Evolutionary conservation across 768 basidiomycete species (phyloP), one percentile per base, ranked within the genome.

Genomic region (Neoboletus subvelutipes): DNA sequence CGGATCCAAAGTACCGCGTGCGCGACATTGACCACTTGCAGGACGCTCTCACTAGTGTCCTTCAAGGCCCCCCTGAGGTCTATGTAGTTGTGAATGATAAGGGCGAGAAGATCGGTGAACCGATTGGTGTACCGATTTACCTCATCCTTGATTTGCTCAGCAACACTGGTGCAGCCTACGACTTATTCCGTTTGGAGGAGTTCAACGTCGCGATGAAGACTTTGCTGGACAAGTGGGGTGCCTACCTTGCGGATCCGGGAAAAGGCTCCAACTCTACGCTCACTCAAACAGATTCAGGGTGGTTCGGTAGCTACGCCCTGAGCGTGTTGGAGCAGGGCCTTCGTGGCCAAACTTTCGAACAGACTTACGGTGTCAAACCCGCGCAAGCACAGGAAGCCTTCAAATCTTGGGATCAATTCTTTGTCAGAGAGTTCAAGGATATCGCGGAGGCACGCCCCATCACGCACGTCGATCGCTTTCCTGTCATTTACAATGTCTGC

Each of bases 351-450:
- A 18, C 26, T 18, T 55, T 57, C 10, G 31, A 57, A 28, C 8
- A 33, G 13, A 57, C 56, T 15, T 57, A 48, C 7, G 42, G 22
- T 36, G 46, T 55, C 34, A n/a, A 55, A 11, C 56, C 56, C 22
- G 10, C n/a, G 9, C 9, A 55, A 12, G 46, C 57, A 15, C 53
- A 43, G 31, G 6, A 22, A 2, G 6, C 18, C 37, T 62, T 48
- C 53, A 10, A 45, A 1, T 76, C 75, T 31, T 80, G 70, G 82
- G 83, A 85, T 56, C 70, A 77, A 52, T 85, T 85, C 73, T 87
- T 87, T 67, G 76, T 68, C 29, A 69, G 84, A 4, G 34, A 46
- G 0, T 73, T 82, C 67, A 56, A 64, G 3, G 5, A 49, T 20
- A 20, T 4, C 3, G 3, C 15, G 13, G 4, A 9, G 8, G 2